Base-by-base conservation (phyloP, 257 asterid genomes). In the Scutellaria barbata region DNA sequence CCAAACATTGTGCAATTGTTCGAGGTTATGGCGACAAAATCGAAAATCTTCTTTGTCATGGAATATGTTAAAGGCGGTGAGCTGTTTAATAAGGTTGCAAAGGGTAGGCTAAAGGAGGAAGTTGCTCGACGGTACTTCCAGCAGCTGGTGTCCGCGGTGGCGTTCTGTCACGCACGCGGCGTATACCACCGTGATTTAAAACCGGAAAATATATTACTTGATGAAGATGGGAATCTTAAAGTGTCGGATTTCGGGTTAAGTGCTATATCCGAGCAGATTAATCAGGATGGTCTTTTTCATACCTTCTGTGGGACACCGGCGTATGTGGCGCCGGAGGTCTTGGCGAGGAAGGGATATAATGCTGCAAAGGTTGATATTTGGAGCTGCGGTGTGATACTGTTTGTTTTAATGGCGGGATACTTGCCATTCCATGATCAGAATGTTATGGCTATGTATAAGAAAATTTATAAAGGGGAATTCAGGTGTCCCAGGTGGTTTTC, bases 241-340 rank as follows among this genome's bases (percentile, higher is more conserved):
- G 98, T 93, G 4, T 93, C 98, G 0, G 98, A 93, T 78, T 93
- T 93, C 61, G 97, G 98, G 6, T 77, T 93, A 39, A 89, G 96
- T 69, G 92, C 97, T 3, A 89, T 93, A 4, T 87, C 98, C 0
- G 97, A 93, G 60, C 98, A 93, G 81, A 92, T 92, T 13, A 90
- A 89, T 80, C 96, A 87, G 76, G 96, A 93, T 33, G 97, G 97
- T 1, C 84, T 93, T 25, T 93, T 90, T 16, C 98, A 93, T 54
- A 93, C 98, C 9, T 89, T 90, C 59, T 89, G 97, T 68, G 98
- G 97, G 0, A 93, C 98, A 8, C 97, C 97, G 10, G 98, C 98
- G 4, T 93, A 93, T 63, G 98, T 93, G 11, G 96, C 98, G 17
- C 98, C 97, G 5, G 98, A 93, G 88, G 92, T 93, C 40, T 75